Evolutionary conservation across 108 stramenopile genomes (phyloP).

Genomic region (Phaeodactylum tricornutum): DNA sequence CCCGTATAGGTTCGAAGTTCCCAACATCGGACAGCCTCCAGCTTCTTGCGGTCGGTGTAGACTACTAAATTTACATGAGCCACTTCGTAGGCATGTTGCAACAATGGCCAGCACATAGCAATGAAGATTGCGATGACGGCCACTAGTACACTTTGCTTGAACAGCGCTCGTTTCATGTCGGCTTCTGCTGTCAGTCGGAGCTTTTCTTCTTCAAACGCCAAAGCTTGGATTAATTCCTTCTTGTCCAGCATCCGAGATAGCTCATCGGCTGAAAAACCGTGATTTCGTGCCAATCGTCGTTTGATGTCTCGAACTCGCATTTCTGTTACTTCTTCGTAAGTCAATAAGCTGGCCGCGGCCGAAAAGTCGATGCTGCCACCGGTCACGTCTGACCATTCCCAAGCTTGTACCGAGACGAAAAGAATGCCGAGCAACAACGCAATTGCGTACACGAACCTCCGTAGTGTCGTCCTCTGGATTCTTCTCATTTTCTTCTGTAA

Average conservation of each 20-base stretch:
- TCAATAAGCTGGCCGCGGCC: no score
- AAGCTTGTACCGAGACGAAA: no score
- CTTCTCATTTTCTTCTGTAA: no score
- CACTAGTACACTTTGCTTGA: conserved; percentile 31
- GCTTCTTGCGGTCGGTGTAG: conserved; percentile 59
- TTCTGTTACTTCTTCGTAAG: conserved; percentile 55
- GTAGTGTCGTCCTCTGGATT: no score
- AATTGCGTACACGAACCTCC: no score
- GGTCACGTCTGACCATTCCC: no score
- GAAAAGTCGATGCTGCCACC: no score
- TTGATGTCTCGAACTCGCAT: conserved; percentile 79
- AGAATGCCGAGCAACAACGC: no score
- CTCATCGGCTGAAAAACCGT: conserved; percentile 75
- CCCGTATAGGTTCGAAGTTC: conserved; percentile 47
- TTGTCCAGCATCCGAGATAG: conserved; percentile 78
- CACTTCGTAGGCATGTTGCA: conserved; percentile 47
- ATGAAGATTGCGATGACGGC: conserved; percentile 40
- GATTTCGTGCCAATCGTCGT: conserved; percentile 56
- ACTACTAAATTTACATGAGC: conserved; percentile 71
- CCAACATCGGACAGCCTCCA: conserved; percentile 48
- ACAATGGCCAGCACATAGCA: conserved; percentile 60
- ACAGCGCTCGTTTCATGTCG: conserved; percentile 32
- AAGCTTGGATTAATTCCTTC: conserved; percentile 71
- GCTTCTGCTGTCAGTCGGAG: conserved; percentile 32
- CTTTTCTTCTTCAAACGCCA: conserved; percentile 77